A percentile compares a stretch with the other conserved stretches of the same genome.
phyloP scores from a whole-genome alignment of 1,139 yeast genomes.

The Torulaspora globosa region DNA sequence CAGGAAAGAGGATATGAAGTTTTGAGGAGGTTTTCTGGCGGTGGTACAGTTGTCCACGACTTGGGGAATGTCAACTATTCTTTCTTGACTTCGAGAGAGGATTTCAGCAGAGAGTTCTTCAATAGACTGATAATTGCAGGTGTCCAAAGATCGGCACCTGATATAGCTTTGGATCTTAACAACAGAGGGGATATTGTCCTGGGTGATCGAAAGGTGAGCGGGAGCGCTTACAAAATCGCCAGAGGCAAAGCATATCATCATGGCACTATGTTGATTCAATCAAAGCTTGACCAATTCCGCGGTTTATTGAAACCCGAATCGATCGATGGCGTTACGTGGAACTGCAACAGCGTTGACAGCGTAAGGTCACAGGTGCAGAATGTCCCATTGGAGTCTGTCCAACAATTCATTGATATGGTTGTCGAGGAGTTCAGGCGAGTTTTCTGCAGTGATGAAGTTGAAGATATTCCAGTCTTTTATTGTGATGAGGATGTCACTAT shows the following conservation, averaged over 20 bases:
- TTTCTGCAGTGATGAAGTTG: conserved; percentile 6
- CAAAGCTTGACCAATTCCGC: conserved; percentile 56
- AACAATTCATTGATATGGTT: conserved; percentile 28
- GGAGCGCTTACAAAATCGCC: conserved; percentile 85
- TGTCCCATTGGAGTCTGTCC: conserved; percentile 37
- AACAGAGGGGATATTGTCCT: conserved; percentile 71
- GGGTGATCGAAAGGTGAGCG: conserved; percentile 62
- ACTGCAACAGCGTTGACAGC: conserved; percentile 65
- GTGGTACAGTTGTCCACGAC: conserved; percentile 97
- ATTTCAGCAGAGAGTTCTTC: conserved; percentile 62
- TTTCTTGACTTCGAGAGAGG: conserved; percentile 64
- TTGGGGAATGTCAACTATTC: conserved; percentile 87
- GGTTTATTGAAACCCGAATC: conserved; percentile 52
- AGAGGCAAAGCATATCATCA: conserved; percentile 87
- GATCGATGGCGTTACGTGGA: conserved; percentile 44
- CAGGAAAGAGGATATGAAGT: conserved; percentile 57
- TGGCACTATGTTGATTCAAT: conserved; percentile 85
- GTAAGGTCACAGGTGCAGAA: conserved; percentile 77
- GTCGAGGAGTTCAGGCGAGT: conserved; percentile 24
- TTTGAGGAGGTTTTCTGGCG: conserved; percentile 81
- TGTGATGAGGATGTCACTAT: conserved; percentile 26
- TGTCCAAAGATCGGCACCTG: conserved; percentile 39
- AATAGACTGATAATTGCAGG: conserved; percentile 52
- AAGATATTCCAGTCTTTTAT: conserved; percentile 23
- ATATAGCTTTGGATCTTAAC: conserved; percentile 46